phyloP scores from a whole-genome alignment of 192 early-diverging fungal species.

The Rhizophagus clarus region DNA sequence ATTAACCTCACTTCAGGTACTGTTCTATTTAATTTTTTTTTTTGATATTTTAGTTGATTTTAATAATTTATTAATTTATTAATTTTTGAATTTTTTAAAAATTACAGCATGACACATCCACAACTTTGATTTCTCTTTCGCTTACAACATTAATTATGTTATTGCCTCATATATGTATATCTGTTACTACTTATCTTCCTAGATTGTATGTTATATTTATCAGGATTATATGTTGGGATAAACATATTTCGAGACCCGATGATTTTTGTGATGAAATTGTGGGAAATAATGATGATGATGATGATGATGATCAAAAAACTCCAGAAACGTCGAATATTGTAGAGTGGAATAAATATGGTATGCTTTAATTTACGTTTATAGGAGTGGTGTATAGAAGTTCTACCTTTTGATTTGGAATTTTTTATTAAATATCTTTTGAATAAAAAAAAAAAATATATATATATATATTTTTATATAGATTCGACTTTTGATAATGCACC shows the following conservation, averaged over 20 bases:
- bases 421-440: neutral
- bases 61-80: no score
- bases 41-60: neutral
- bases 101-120: slow-evolving; percentile 16
- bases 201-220: slow-evolving; percentile 6
- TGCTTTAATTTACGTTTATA: no score
- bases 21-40: neutral
- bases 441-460: neutral
- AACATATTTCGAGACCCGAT: neutral
- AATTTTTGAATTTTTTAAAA: no score
- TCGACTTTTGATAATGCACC: slow-evolving; percentile 26
- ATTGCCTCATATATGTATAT: slow-evolving; percentile 30
- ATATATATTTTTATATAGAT: neutral
- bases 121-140: slow-evolving; percentile 23
- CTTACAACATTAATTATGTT: slow-evolving; percentile 26
- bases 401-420: no score
- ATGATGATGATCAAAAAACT: neutral
- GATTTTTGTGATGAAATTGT: slow-evolving; percentile 1
- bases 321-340: neutral
- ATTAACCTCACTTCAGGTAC: slow-evolving; percentile 26
- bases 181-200: slow-evolving; percentile 22
- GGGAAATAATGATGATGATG: neutral
- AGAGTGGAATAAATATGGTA: neutral
- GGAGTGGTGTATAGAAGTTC: no score
- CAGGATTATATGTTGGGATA: slow-evolving; percentile 29